phyloP scores from a whole-genome alignment of 1,139 yeast genomes.

The Yamadazyma diddensiae region DNA sequence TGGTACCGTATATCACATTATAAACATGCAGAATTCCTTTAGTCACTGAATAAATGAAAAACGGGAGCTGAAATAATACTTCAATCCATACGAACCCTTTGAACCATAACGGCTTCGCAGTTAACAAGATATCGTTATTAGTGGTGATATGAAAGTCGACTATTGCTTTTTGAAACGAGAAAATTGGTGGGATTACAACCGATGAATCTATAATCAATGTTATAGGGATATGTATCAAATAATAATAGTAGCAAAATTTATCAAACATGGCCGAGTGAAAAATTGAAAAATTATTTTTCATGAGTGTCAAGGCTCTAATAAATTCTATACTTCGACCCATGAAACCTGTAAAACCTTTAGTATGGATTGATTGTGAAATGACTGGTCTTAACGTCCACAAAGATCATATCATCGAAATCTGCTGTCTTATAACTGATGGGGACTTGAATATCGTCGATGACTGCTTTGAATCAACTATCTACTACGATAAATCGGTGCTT shows the following conservation, averaged over 20 bases:
- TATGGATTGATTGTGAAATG: slow-evolving; percentile 89
- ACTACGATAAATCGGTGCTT: slow-evolving; percentile 61
- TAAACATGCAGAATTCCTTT: slow-evolving; percentile 38
- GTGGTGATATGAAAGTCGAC: slow-evolving; percentile 55
- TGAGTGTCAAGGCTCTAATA: slow-evolving; percentile 2
- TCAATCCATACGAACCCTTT: slow-evolving; percentile 69
- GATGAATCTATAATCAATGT: slow-evolving; percentile 74
- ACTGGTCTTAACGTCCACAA: slow-evolving; percentile 79
- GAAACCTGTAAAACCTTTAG: slow-evolving; percentile 40
- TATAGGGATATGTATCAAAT: slow-evolving; percentile 64
- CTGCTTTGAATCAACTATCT: slow-evolving; percentile 74
- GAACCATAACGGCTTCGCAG: slow-evolving; percentile 63
- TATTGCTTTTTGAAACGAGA: slow-evolving; percentile 45
- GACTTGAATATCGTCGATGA: slow-evolving; percentile 65
- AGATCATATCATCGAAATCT: slow-evolving; percentile 85
- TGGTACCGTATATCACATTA: slow-evolving; percentile 68
- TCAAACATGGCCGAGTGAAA: slow-evolving; percentile 27
- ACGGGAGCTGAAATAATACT: slow-evolving; percentile 71
- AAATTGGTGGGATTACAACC: slow-evolving; percentile 62
- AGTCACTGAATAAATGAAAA: slow-evolving; percentile 47
- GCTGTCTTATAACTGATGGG: slow-evolving; percentile 87
- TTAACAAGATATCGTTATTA: slow-evolving; percentile 71
- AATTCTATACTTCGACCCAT: background rate
- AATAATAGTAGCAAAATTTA: slow-evolving; percentile 48
- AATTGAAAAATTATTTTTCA: slow-evolving; percentile 1